Conservation (phyloP, 805 yeast genomes). For the Yamadazyma endophytica region DNA sequence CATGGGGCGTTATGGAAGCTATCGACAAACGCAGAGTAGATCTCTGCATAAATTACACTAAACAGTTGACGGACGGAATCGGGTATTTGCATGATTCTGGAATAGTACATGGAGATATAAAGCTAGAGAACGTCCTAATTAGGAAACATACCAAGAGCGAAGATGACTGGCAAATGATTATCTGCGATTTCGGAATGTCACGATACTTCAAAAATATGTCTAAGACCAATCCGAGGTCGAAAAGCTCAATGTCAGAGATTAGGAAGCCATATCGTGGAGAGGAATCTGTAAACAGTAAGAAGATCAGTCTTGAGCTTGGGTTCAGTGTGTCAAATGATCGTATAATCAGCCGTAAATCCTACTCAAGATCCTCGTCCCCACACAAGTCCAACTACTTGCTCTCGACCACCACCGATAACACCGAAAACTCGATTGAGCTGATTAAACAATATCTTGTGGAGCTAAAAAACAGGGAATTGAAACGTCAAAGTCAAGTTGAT, state of each 20-base stretch:
- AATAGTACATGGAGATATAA: conserved; percentile 78
- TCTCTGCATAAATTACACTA: conserved; percentile 6
- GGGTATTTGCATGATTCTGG: conserved; percentile 54
- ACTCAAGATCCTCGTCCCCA: conserved; percentile 12
- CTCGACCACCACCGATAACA: conserved; percentile 1
- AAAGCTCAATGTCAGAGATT: conserved; percentile 18
- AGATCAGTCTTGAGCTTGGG: conserved; percentile 8
- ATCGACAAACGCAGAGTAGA: conserved; percentile 7
- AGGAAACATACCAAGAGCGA: conserved; percentile 29
- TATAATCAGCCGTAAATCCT: conserved; percentile 7
- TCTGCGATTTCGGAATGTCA: conserved; percentile 92
- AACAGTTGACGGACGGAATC: conserved; percentile 58
- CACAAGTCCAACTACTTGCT: conserved; percentile 3
- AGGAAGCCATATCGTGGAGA: conserved; percentile 34
- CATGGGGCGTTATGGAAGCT: conserved; percentile 48
- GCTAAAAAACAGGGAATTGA: conserved; percentile 12
- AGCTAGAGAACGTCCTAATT: conserved; percentile 74
- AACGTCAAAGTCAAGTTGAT: conserved; percentile 21
- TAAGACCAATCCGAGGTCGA: conserved; percentile 10
- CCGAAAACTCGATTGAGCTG: conserved; percentile 10
- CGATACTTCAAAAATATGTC: conserved; percentile 20
- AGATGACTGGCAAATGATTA: conserved; percentile 34
- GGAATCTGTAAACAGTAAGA: conserved; percentile 16
- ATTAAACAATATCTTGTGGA: conserved; percentile 11
- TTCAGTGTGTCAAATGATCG: conserved; percentile 4